Base-by-base conservation (phyloP, 148 eudicot genomes). In the Linanthus parryae region DNA sequence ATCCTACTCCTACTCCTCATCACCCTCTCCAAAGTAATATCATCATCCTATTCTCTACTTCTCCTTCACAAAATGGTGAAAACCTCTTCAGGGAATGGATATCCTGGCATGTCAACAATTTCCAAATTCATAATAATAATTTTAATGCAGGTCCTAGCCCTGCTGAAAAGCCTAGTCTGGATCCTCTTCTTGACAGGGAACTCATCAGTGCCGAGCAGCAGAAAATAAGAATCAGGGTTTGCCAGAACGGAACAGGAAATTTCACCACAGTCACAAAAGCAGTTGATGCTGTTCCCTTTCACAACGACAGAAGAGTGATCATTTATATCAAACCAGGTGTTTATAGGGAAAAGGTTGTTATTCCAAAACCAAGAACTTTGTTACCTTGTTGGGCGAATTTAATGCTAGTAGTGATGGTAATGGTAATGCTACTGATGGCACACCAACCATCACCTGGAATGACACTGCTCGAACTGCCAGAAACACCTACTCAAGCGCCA, bases 261-360 rank as follows among this genome's bases (percentile, higher is more conserved):
- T 79, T 64, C 65, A 60, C 18, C 44, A 75, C 67, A 24, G 73
- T 79, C 41, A 51, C 15, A 2, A 75, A 75, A 38, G 84, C 84
- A 14, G 27, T 82, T 8, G 45, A 57, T 22, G 57, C 33, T 64
- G 48, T 73, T 68, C 75, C 78, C 0, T 20, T 53, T 1, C 51
- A 34, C 34, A 83, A 76, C 52, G 50, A 57, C 38, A 63, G 67
- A 17, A 59, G 80, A 52, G 52, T 79, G 19, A 50, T 79, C 11
- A 9, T 76, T 6, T 49, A 23, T 6, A 79, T 83, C 11, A 44
- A 28, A 35, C 70, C 89, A 7, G 89, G 80, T 30, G 54, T 76
- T 44, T 83, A 76, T 46, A 80, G 89, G 82, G 89, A 82, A 56
- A 82, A 82, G 71, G 69, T 79, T 48, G 57, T 51, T 34, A 68